Evolutionary conservation across 2,329 filamentous ascomycete species (phyloP).

Genomic region (Sclerotinia glacialis): DNA sequence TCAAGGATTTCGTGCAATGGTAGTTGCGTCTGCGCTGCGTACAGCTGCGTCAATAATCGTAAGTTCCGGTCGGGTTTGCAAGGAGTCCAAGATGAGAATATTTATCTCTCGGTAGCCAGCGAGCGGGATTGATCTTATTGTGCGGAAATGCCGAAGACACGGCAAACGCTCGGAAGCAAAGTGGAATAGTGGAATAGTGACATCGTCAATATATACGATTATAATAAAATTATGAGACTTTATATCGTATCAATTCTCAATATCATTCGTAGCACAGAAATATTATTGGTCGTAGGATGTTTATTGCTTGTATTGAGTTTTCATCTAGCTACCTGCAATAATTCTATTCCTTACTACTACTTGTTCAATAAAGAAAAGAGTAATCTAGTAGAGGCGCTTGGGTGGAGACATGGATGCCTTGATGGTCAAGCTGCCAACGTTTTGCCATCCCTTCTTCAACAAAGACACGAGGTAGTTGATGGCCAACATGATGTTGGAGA

Average conservation of each 20-base stretch:
- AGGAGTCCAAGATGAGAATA: background rate
- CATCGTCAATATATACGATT: background rate
- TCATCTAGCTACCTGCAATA: constrained; percentile 34
- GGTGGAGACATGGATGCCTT: constrained; percentile 99
- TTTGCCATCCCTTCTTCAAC: constrained; percentile 99
- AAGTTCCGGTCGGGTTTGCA: background rate
- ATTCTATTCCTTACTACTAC: constrained; percentile 27
- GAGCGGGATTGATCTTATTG: background rate
- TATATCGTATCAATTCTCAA: background rate
- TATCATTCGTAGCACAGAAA: background rate
- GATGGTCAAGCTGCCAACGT: constrained; percentile 98
- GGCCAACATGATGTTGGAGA: constrained; percentile 98
- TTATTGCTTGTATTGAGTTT: constrained; percentile 30
- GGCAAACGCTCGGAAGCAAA: background rate
- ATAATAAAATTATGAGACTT: background rate
- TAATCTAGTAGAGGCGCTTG: constrained; percentile 86
- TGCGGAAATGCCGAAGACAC: background rate
- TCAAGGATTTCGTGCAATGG: background rate
- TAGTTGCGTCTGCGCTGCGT: background rate
- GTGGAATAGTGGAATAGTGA: background rate
- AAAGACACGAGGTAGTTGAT: constrained; percentile 99
- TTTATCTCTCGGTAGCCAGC: background rate
- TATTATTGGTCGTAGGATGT: background rate
- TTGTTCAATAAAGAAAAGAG: constrained; percentile 37
- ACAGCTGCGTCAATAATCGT: background rate